phyloP scores from a whole-genome alignment of 1,284 basidiomycete genomes.

The Cutaneotrichosporon mucoides region DNA sequence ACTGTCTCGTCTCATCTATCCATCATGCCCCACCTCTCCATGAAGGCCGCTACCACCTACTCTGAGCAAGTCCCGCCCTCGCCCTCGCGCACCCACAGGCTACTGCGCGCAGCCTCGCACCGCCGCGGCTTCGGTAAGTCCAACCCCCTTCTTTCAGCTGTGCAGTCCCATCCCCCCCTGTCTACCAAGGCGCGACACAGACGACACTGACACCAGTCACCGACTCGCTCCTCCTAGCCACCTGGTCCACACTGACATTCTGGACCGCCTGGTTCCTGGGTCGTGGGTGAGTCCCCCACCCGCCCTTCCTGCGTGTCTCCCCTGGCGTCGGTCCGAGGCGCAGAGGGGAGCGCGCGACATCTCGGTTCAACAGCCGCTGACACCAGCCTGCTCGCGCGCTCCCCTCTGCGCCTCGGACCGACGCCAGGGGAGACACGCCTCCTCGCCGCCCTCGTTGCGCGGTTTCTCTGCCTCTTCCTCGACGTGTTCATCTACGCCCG shows the following conservation, averaged over 20 bases:
- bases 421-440: background rate
- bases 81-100: too few relatives aligned
- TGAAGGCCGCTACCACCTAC: too few relatives aligned
- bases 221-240: background rate
- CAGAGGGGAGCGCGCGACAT: background rate
- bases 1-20: too few relatives aligned
- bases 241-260: background rate
- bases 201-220: background rate
- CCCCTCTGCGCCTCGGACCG: background rate
- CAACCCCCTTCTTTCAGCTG: too few relatives aligned
- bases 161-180: too few relatives aligned
- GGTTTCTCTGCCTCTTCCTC: background rate
- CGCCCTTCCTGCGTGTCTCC: too few relatives aligned
- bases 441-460: background rate
- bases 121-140: too few relatives aligned
- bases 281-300: background rate
- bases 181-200: too few relatives aligned
- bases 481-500: background rate
- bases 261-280: background rate
- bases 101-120: too few relatives aligned
- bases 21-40: too few relatives aligned
- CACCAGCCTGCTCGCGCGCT: background rate
- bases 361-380: background rate
- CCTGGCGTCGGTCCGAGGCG: too few relatives aligned
- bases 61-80: too few relatives aligned